Base-by-base conservation (phyloP, 1,284 basidiomycete species). In the Rhodotorula sp. region DNA sequence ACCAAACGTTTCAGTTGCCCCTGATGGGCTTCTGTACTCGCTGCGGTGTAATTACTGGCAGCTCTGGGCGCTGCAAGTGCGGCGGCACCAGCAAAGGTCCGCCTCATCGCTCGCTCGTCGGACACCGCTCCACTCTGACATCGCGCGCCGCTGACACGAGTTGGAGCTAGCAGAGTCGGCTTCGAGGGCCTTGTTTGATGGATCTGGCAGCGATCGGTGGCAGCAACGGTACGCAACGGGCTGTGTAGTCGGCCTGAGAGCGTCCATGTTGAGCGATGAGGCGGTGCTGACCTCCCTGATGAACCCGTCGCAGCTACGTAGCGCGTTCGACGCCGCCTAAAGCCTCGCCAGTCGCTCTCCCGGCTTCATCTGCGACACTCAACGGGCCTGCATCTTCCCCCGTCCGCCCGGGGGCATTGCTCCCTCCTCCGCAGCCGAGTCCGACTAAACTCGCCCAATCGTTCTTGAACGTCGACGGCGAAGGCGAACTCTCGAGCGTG, bases 11-110 rank as follows among this genome's bases (percentile, higher is more conserved):
- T 52, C 61, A 6, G 31, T 52, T 31, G 31, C n/a, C 3, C 39
- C 8, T 23, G 16, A 73, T 73, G 71, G 74, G 74, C 3, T 76
- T 71, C 69, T 76, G 74, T 23, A 57, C 60, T 8, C 67, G 74
- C 3, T 76, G 74, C 23, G 74, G 74, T 2, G 74, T 71, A 26
- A 67, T 65, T 14, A 62, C 62, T 0, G 26, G 23, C 3, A 63
- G n/a, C 1, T 48, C 67, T 5, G 31, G 31, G 8, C 67, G 72
- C 20, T 76, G 74, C 58, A 63, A 65, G 21, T 76, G 74, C 54
- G 74, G 74, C 18, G 74, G 74, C 0, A n/a, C 60, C 0, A 39
- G 52, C 20, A 51, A 60, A 23, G 72, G 74, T 73, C 3, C 8
- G 74, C 39, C 39, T 43, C 39, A 43, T 43, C 39, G 39, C 39